A percentile compares a stretch with the other conserved stretches of the same genome.
Conservation (phyloP, 345 rosid species). For the Firmiana major region DNA sequence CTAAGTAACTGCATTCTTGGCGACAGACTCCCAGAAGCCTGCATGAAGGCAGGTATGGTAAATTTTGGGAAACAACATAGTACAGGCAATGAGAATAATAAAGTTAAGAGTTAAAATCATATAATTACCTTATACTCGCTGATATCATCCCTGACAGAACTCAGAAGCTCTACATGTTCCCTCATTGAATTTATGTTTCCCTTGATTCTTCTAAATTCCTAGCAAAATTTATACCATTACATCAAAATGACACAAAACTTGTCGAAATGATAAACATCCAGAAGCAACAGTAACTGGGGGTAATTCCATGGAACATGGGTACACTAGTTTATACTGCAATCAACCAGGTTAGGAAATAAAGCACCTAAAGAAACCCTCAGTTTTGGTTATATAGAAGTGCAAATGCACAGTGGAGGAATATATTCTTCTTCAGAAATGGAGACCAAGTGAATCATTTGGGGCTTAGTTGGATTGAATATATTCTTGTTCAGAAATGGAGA, state of each 20-base stretch:
- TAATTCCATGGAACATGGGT: not conserved
- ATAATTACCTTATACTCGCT: constrained; percentile 77
- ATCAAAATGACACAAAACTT: constrained; percentile 13
- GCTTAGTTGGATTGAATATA: not conserved
- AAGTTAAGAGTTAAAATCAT: constrained; percentile 6
- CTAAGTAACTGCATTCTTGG: constrained; percentile 88
- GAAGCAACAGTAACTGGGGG: not conserved
- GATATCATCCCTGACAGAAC: constrained; percentile 95
- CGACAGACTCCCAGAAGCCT: constrained; percentile 95
- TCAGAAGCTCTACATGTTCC: constrained; percentile 93
- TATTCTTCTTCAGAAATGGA: not conserved
- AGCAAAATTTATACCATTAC: constrained; percentile 12
- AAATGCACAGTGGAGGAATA: not conserved
- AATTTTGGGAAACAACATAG: constrained; percentile 2
- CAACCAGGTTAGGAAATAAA: not conserved
- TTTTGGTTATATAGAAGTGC: not conserved
- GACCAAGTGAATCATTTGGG: not conserved
- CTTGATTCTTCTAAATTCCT: constrained; percentile 92
- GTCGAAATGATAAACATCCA: not conserved
- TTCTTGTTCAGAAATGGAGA: not conserved
- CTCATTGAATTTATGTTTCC: constrained; percentile 86
- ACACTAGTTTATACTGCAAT: not conserved
- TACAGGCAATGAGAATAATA: not conserved
- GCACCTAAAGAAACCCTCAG: not conserved
- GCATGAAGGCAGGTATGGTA: constrained; percentile 22